Evolutionary conservation across 257 asterid species (phyloP).

Genomic region (Solanum ossicruentum): DNA sequence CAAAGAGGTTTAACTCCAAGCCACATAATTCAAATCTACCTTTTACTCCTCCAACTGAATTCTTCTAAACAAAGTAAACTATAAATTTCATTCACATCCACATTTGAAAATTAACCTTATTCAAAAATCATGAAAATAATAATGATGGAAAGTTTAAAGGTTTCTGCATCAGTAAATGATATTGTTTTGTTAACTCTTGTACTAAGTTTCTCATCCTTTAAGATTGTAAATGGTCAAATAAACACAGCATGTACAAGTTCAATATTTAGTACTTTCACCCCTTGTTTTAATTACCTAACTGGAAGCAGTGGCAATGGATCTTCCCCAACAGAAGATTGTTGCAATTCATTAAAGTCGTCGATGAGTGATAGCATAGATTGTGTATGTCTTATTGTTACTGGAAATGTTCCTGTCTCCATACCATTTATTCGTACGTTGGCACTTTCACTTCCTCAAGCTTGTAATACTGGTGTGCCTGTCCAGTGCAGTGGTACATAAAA

Average conservation of each 20-base stretch:
- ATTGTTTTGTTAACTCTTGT: slow-evolving; percentile 13
- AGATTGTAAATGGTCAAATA: slow-evolving; percentile 32
- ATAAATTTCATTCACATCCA: neutral
- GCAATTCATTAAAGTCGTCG: slow-evolving; percentile 43
- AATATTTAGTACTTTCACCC: slow-evolving; percentile 38
- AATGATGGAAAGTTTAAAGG: slow-evolving; percentile 8
- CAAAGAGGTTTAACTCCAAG: slow-evolving; percentile 59
- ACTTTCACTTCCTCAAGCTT: slow-evolving; percentile 38
- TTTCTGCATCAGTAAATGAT: slow-evolving; percentile 1
- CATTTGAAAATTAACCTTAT: neutral
- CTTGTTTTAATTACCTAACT: slow-evolving; percentile 54
- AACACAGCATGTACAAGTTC: slow-evolving; percentile 48
- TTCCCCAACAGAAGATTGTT: slow-evolving; percentile 44
- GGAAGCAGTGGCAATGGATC: slow-evolving; percentile 42
- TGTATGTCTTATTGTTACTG: slow-evolving; percentile 51
- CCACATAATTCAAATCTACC: slow-evolving; percentile 27
- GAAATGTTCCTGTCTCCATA: slow-evolving; percentile 59
- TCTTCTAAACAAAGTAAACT: neutral
- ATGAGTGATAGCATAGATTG: slow-evolving; percentile 43
- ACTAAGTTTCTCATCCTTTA: neutral
- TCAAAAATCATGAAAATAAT: neutral
- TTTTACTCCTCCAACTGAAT: slow-evolving; percentile 5
- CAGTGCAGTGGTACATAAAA: slow-evolving; percentile 39
- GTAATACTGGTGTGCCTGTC: slow-evolving; percentile 45
- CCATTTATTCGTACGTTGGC: slow-evolving; percentile 44